Conservation (phyloP, 495 filamentous ascomycete genomes). For the Terfezia claveryi region DNA sequence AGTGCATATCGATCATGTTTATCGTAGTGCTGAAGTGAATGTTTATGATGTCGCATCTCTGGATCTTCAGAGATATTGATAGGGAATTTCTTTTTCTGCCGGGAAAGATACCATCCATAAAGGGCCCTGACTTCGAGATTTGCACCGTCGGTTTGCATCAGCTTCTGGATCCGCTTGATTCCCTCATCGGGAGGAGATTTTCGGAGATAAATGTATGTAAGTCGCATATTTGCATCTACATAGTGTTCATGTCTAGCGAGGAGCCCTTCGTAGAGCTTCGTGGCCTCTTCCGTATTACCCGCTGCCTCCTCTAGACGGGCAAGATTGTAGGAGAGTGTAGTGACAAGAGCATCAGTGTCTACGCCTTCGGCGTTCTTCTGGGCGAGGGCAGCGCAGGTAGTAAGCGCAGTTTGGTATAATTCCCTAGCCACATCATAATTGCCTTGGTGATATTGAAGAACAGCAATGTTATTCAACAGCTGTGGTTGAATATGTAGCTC, state of each 20-base stretch:
- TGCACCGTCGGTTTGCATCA: slow-evolving; percentile 54
- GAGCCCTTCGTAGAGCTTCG: slow-evolving; percentile 66
- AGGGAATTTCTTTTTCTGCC: slow-evolving; percentile 53
- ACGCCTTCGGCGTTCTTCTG: slow-evolving; percentile 41
- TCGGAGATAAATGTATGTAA: slow-evolving; percentile 77
- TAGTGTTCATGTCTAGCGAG: slow-evolving; percentile 69
- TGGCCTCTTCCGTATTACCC: slow-evolving; percentile 57
- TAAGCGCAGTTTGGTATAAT: slow-evolving; percentile 70
- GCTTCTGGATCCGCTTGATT: slow-evolving; percentile 55
- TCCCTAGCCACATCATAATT: slow-evolving; percentile 60
- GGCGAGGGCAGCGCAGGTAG: slow-evolving; percentile 38
- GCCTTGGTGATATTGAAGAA: slow-evolving; percentile 74
- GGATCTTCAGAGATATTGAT: slow-evolving; percentile 68
- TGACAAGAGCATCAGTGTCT: slow-evolving; percentile 79
- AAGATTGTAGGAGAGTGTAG: slow-evolving; percentile 86
- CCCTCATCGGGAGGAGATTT: slow-evolving; percentile 60
- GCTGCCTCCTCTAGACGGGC: slow-evolving; percentile 87
- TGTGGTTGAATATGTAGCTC: slow-evolving; percentile 60
- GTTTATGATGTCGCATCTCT: slow-evolving; percentile 85
- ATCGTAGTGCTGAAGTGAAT: slow-evolving; percentile 78
- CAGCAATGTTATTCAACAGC: slow-evolving; percentile 88
- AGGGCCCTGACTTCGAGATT: slow-evolving; percentile 80
- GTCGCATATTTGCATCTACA: slow-evolving; percentile 63
- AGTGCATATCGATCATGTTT: slow-evolving; percentile 93
- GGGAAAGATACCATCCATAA: slow-evolving; percentile 83